Evolutionary conservation across 306 rosid species (phyloP).

Genomic region (Trifolium repens): DNA sequence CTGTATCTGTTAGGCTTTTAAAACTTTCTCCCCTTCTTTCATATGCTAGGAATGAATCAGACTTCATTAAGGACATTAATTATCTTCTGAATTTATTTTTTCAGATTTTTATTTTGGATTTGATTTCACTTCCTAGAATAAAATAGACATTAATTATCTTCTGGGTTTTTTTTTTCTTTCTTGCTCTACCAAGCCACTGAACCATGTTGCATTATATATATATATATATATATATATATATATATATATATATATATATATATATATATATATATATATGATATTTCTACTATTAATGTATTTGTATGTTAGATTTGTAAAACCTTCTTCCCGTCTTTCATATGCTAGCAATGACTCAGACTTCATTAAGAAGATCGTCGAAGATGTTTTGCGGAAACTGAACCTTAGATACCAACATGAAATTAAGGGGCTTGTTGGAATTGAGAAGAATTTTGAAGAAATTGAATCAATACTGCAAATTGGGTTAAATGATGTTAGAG

Average conservation of each 20-base stretch:
- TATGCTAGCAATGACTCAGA: slow-evolving; percentile 21
- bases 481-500: neutral
- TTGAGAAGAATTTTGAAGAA: neutral
- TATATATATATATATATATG: no score
- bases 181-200: neutral
- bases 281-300: no score
- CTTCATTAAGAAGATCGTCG: neutral
- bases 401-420: neutral
- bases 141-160: neutral
- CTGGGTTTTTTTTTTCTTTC: no score
- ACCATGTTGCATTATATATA: no score
- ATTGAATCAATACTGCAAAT: slow-evolving; percentile 26
- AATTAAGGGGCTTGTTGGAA: neutral
- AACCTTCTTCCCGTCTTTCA: neutral
- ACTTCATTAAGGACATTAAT: no score
- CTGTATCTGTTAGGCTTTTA: neutral
- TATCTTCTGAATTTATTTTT: no score
- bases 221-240: no score
- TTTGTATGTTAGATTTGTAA: neutral
- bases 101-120: no score
- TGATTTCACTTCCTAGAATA: neutral
- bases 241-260: no score
- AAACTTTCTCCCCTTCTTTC: neutral
- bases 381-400: neutral
- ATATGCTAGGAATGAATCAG: no score